Evolutionary conservation across 192 early-diverging fungal species (phyloP).

Genomic region (Dissophora globulifera): DNA sequence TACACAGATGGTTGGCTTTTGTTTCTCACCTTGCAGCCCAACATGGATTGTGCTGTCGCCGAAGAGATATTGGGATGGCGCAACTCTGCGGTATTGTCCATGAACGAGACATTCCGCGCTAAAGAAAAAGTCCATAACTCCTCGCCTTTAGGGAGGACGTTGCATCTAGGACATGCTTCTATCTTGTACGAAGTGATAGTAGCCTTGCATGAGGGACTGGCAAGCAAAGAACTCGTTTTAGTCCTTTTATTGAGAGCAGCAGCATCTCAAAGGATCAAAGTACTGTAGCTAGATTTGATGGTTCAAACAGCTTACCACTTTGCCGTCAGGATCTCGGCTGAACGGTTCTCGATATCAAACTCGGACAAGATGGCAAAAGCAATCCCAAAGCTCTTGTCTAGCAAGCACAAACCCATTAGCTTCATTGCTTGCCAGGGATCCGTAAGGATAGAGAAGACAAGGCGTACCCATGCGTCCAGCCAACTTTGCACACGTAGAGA

Average conservation of each 20-base stretch:
- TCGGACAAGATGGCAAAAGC: conserved; percentile 23
- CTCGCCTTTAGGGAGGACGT: conserved; percentile 6
- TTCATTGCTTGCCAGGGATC: too few relatives aligned
- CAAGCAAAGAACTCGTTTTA: too few relatives aligned
- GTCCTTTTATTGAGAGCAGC: too few relatives aligned
- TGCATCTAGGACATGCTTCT: conserved; percentile 16
- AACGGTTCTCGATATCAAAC: conserved; percentile 28
- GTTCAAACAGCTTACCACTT: conserved; percentile 21
- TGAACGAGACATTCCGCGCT: conserved; percentile 23
- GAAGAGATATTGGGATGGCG: conserved; percentile 32
- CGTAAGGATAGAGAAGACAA: too few relatives aligned
- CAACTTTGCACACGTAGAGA: not conserved
- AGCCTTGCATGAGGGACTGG: conserved; percentile 25
- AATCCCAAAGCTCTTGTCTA: conserved; percentile 25
- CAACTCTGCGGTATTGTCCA: conserved; percentile 45
- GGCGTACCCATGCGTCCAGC: conserved; percentile 7
- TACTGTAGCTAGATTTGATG: too few relatives aligned
- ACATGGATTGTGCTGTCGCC: not conserved
- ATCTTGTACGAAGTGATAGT: conserved; percentile 37
- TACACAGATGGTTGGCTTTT: not conserved
- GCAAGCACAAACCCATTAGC: not conserved
- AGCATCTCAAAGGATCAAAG: too few relatives aligned
- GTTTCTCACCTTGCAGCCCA: conserved; percentile 24
- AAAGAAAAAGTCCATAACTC: conserved; percentile 27
- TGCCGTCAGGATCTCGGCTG: conserved; percentile 25